phyloP scores from a whole-genome alignment of 495 filamentous ascomycete genomes.

The Penicillium arizonense region DNA sequence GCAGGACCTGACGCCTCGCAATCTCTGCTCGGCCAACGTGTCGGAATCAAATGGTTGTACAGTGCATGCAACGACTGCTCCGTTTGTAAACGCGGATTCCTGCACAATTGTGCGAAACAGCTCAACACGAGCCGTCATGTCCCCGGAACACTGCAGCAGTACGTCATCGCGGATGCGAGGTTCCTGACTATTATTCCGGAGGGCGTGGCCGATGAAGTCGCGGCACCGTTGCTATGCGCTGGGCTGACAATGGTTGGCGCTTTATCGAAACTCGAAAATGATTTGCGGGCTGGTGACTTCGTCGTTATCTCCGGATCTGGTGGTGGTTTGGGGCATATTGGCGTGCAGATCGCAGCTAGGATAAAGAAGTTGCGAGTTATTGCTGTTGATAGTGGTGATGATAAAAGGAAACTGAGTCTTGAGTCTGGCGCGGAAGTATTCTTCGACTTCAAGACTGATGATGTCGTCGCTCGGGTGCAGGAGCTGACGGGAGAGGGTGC shows the following conservation, averaged over 20 bases:
- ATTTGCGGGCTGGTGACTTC: slow-evolving; percentile 25
- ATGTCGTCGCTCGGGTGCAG: slow-evolving; percentile 22
- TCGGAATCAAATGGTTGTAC: slow-evolving; percentile 41
- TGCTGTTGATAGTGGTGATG: slow-evolving; percentile 31
- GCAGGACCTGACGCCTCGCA: slow-evolving; percentile 19
- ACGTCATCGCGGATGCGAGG: slow-evolving; percentile 28
- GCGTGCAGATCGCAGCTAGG: slow-evolving; percentile 31
- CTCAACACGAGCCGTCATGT: slow-evolving; percentile 33
- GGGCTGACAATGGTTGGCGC: slow-evolving; percentile 33
- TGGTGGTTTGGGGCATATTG: slow-evolving; percentile 36
- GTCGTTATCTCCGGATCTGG: slow-evolving; percentile 36
- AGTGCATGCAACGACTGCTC: slow-evolving; percentile 38
- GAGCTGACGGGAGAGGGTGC: slow-evolving; percentile 32
- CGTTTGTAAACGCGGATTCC: slow-evolving; percentile 25
- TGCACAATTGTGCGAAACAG: slow-evolving; percentile 32
- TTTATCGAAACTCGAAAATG: slow-evolving; percentile 20
- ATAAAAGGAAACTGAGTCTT: slow-evolving; percentile 28
- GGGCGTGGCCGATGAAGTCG: slow-evolving; percentile 22
- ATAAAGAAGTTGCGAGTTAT: slow-evolving; percentile 30
- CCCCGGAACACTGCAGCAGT: slow-evolving; percentile 41
- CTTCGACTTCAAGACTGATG: slow-evolving; percentile 30
- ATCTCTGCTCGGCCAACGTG: slow-evolving; percentile 25
- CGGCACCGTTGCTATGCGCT: slow-evolving; percentile 35
- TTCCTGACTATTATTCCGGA: slow-evolving; percentile 31
- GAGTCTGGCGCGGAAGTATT: slow-evolving; percentile 29